Conservation (phyloP, 768 basidiomycete genomes). For the Boletus fagicola region DNA sequence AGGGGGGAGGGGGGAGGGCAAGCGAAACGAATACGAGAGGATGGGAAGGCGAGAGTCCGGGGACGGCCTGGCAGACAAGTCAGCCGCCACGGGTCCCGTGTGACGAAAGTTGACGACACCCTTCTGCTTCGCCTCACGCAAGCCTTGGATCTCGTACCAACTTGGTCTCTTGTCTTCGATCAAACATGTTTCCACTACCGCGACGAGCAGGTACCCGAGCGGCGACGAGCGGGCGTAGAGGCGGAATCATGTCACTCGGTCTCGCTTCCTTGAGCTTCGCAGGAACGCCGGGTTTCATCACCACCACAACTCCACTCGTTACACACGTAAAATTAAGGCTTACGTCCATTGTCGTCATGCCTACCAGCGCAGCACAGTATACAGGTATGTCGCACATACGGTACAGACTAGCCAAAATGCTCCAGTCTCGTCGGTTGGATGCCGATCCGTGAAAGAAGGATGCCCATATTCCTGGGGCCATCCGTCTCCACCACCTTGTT, state of each 20-base stretch:
- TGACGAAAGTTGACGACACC: slow-evolving; percentile 14
- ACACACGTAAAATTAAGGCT: not conserved
- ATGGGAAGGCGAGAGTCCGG: slow-evolving; percentile 1
- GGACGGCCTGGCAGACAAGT: slow-evolving; percentile 13
- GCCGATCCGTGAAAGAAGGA: slow-evolving; percentile 45
- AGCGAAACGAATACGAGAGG: not conserved
- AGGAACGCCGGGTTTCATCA: not conserved
- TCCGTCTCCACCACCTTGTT: slow-evolving; percentile 30
- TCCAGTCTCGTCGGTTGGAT: slow-evolving; percentile 46
- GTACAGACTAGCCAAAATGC: slow-evolving; percentile 45
- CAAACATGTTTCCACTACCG: not conserved
- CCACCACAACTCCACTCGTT: not conserved
- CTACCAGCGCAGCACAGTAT: not conserved
- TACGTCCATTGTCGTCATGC: slow-evolving; percentile 13
- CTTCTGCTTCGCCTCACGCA: slow-evolving; percentile 4
- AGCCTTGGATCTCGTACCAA: not conserved
- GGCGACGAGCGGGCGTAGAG: slow-evolving; percentile 8
- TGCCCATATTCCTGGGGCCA: slow-evolving; percentile 40
- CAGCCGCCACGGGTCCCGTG: slow-evolving; percentile 33
- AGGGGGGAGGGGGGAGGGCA: not conserved
- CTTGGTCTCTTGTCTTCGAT: not conserved
- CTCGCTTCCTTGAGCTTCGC: not conserved
- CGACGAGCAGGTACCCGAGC: not conserved
- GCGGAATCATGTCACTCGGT: not conserved
- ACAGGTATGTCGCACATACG: not conserved